phyloP scores from a whole-genome alignment of 306 rosid species.

The Trifolium repens region DNA sequence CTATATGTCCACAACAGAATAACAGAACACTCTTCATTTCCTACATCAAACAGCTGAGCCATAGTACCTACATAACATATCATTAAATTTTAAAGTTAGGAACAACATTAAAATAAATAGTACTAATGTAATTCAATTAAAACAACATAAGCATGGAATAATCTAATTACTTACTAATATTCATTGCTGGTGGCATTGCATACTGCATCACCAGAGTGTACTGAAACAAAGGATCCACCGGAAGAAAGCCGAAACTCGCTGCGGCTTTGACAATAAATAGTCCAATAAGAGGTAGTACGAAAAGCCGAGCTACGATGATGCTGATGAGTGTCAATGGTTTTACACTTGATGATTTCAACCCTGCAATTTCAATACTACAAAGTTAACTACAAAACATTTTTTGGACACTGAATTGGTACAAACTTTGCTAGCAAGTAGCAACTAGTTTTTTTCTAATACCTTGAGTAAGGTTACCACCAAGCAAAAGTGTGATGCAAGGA shows the following conservation, averaged over 20 bases:
- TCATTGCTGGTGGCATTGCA: constrained; percentile 93
- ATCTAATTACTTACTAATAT: constrained; percentile 60
- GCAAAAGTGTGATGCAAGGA: constrained; percentile 85
- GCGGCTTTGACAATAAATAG: constrained; percentile 67
- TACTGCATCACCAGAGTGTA: constrained; percentile 79
- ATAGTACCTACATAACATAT: constrained; percentile 66
- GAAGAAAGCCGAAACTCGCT: constrained; percentile 57
- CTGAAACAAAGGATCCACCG: constrained; percentile 69
- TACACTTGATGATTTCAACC: constrained; percentile 63
- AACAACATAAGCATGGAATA: not conserved
- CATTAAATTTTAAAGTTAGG: constrained; percentile 4
- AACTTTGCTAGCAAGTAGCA: not conserved
- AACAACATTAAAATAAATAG: constrained; percentile 4
- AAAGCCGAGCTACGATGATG: constrained; percentile 48
- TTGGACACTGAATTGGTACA: not conserved
- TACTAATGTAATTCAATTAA: constrained; percentile 6
- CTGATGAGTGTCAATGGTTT: constrained; percentile 48
- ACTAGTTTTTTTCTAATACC: constrained; percentile 45
- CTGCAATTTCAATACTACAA: constrained; percentile 42
- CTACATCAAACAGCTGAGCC: constrained; percentile 84
- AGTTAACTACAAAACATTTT: constrained; percentile 22
- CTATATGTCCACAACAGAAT: constrained; percentile 78
- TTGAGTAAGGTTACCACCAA: constrained; percentile 88
- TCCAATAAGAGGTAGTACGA: constrained; percentile 69
- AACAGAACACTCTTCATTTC: constrained; percentile 89